phyloP scores from a whole-genome alignment of 2,329 filamentous ascomycete genomes.

The Ophiocordyceps robertsii region DNA sequence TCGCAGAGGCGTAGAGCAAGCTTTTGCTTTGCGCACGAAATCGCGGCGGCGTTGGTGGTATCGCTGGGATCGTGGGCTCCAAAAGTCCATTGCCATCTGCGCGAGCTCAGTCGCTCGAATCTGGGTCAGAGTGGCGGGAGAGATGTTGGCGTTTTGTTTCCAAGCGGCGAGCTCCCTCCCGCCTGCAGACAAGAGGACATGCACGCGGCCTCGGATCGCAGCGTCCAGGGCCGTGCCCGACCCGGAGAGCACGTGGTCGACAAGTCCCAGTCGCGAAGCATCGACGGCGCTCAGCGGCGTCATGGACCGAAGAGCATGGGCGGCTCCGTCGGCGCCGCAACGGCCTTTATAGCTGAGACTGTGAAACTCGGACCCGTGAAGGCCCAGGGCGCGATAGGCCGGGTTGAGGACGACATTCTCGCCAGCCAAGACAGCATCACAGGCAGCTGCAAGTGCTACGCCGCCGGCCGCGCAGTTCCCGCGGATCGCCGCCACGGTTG shows the following conservation, averaged over 20 bases:
- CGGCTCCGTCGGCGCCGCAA: conserved; percentile 18
- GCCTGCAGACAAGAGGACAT: conserved; percentile 7
- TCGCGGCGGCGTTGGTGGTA: conserved; percentile 23
- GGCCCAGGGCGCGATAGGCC: conserved; percentile 23
- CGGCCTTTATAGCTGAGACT: conserved; percentile 23
- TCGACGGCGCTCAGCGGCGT: conserved; percentile 21
- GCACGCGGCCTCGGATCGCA: conserved; percentile 20
- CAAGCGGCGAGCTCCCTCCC: conserved; percentile 9
- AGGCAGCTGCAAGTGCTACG: conserved; percentile 26
- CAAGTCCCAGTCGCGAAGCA: conserved; percentile 21
- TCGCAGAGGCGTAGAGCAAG: conserved; percentile 21
- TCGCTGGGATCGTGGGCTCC: conserved; percentile 19
- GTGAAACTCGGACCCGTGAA: conserved; percentile 27
- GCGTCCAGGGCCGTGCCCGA: conserved; percentile 18
- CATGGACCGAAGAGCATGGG: conserved; percentile 20
- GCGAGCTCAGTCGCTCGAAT: conserved; percentile 22
- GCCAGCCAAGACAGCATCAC: conserved; percentile 21
- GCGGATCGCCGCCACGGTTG: conserved; percentile 23
- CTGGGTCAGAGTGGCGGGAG: conserved; percentile 14
- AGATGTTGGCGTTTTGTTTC: conserved; percentile 21
- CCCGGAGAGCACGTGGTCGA: conserved; percentile 24
- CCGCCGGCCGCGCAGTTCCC: conserved; percentile 28
- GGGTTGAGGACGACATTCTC: conserved; percentile 24
- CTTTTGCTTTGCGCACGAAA: conserved; percentile 26
- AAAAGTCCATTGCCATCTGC: conserved; percentile 29